phyloP scores from a whole-genome alignment of 768 basidiomycete genomes.

The Galerina marginata region DNA sequence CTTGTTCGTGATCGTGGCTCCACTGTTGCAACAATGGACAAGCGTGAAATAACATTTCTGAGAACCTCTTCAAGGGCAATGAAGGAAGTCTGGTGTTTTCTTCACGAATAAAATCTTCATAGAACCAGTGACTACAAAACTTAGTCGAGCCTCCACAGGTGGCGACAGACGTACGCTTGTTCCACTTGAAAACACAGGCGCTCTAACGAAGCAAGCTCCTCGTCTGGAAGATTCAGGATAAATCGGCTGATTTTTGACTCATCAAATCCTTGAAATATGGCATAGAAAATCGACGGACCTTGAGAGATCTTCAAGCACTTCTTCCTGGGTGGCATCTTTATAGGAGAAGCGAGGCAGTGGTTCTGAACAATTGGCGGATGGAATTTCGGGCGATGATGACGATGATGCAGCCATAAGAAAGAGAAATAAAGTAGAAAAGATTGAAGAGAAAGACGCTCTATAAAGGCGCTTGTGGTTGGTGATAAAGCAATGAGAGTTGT shows the following conservation, averaged over 20 bases:
- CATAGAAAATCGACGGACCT: conserved; percentile 53
- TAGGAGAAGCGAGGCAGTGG: conserved; percentile 54
- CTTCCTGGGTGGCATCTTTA: conserved; percentile 78
- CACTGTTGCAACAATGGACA: conserved; percentile 85
- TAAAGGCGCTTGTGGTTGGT: conserved; percentile 10
- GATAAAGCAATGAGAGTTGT: conserved; percentile 22
- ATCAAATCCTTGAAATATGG: not conserved
- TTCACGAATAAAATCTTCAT: conserved; percentile 97
- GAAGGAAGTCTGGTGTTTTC: conserved; percentile 88
- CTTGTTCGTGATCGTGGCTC: conserved; percentile 84
- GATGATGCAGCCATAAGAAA: conserved; percentile 74
- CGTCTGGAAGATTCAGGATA: conserved; percentile 93
- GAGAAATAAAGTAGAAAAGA: conserved; percentile 36
- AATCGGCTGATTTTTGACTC: conserved; percentile 68
- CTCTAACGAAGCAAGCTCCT: conserved; percentile 89
- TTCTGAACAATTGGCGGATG: conserved; percentile 47
- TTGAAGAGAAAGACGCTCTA: conserved; percentile 28
- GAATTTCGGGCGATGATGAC: conserved; percentile 78
- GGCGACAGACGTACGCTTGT: conserved; percentile 78
- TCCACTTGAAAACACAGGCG: conserved; percentile 98
- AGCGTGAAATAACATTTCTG: conserved; percentile 85
- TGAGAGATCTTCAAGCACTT: conserved; percentile 90
- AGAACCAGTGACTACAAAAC: conserved; percentile 92
- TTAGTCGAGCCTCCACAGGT: conserved; percentile 10
- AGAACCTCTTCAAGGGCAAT: conserved; percentile 90